These are phyloP conservation scores for Pythium folliculosum DNA, from an alignment of 352 stramenopile genomes.

Conservation along the genomic window DNA sequence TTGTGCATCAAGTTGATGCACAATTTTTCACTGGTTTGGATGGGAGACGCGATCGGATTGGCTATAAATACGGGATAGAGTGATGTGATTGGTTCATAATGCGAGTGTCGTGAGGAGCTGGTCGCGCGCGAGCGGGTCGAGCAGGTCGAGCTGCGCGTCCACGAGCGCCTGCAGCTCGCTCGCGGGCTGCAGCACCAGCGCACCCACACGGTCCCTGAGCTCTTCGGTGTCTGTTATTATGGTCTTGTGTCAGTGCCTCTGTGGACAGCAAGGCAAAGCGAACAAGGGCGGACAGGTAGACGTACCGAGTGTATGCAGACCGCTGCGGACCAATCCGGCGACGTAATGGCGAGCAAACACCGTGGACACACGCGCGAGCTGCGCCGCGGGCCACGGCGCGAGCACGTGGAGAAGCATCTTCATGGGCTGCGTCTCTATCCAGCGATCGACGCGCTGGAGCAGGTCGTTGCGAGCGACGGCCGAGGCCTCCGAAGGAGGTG, in stretches of 20 bases:
- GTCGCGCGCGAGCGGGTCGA: constrained; percentile 13
- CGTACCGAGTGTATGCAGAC: constrained; percentile 11
- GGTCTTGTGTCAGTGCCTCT: not conserved
- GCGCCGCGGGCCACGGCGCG: constrained; percentile 17
- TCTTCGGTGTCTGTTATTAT: constrained; percentile 12
- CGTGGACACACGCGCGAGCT: constrained; percentile 11
- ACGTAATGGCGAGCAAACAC: constrained; percentile 17
- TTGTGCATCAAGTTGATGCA: too few relatives aligned
- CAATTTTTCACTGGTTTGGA: constrained; percentile 13
- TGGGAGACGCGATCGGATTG: constrained; percentile 13
- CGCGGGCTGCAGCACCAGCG: constrained; percentile 17
- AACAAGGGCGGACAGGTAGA: not conserved
- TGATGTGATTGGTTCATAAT: constrained; percentile 29
- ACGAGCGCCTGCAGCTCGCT: constrained; percentile 6
- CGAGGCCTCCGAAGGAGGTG: not conserved
- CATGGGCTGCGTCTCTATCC: constrained; percentile 6
- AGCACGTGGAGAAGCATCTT: not conserved
- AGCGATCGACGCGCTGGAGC: not conserved
- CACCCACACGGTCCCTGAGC: constrained; percentile 14
- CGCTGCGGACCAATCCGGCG: not conserved
- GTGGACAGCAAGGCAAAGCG: not conserved
- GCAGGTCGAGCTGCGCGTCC: not conserved
- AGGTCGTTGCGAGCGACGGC: not conserved
- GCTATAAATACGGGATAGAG: constrained; percentile 5
- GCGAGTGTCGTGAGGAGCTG: constrained; percentile 15